Evolutionary conservation across 257 asterid species (phyloP).

Genomic region (Knoxia roxburghii): DNA sequence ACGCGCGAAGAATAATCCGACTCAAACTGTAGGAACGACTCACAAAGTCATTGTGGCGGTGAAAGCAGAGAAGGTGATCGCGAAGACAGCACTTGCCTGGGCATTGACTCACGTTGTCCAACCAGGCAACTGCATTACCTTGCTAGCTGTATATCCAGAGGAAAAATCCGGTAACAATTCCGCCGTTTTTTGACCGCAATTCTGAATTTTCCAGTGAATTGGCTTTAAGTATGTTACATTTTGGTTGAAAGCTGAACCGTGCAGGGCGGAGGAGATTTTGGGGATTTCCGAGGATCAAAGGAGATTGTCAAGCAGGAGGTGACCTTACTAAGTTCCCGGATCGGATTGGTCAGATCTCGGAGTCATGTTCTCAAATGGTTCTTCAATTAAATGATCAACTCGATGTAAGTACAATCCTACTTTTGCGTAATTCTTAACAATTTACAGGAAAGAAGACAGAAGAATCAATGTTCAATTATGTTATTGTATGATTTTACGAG

Average conservation of each 20-base stretch:
- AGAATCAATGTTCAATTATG: too few relatives aligned
- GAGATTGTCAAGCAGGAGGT: constrained; percentile 36
- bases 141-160: constrained; percentile 54
- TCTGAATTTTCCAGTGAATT: not conserved
- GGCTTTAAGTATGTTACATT: too few relatives aligned
- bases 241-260: not conserved
- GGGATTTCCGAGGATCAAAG: constrained; percentile 55
- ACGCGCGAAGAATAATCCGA: not conserved
- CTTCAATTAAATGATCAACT: constrained; percentile 58
- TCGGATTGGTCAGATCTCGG: constrained; percentile 61
- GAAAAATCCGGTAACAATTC: constrained; percentile 30
- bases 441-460: too few relatives aligned
- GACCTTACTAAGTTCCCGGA: constrained; percentile 38
- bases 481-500: not conserved
- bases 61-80: constrained; percentile 65
- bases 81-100: constrained; percentile 67
- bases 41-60: constrained; percentile 73
- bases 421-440: not conserved
- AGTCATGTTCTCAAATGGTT: constrained; percentile 82
- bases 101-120: constrained; percentile 70
- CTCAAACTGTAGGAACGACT: not conserved
- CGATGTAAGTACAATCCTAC: constrained; percentile 33
- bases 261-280: constrained; percentile 57
- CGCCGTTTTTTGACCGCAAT: not conserved
- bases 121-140: constrained; percentile 64